Conservation (phyloP, 2,329 filamentous ascomycete genomes). For the Aspergillus sp. region DNA sequence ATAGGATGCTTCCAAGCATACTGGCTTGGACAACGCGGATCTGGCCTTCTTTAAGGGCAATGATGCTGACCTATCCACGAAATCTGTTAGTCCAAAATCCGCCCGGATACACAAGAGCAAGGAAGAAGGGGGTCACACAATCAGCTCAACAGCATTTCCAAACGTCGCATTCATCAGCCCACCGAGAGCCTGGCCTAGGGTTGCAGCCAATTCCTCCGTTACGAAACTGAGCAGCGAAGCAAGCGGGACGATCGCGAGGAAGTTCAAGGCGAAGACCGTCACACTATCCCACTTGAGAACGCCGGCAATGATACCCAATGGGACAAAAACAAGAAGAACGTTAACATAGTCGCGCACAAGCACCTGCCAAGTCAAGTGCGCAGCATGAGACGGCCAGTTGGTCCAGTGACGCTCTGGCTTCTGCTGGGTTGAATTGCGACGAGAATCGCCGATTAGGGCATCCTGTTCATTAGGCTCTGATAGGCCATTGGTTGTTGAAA, state of each 20-base stretch:
- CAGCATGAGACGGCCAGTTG: conserved; percentile 39
- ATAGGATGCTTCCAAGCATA: conserved; percentile 94
- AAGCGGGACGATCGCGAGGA: conserved; percentile 63
- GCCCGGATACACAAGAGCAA: neutral
- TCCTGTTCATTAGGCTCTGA: conserved; percentile 36
- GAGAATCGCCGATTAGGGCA: conserved; percentile 28
- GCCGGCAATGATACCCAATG: conserved; percentile 63
- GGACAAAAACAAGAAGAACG: conserved; percentile 64
- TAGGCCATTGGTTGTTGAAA: conserved; percentile 30
- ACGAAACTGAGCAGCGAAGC: conserved; percentile 64
- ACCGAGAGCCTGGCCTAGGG: conserved; percentile 62
- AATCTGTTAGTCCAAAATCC: neutral
- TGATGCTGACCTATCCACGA: conserved; percentile 73
- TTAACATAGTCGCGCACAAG: conserved; percentile 57
- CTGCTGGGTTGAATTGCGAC: conserved; percentile 26
- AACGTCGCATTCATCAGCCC: conserved; percentile 67
- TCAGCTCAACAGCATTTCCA: conserved; percentile 66
- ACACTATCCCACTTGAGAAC: conserved; percentile 58
- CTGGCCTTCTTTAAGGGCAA: conserved; percentile 80
- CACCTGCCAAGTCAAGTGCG: conserved; percentile 44
- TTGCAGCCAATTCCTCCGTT: conserved; percentile 62
- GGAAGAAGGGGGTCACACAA: conserved; percentile 65
- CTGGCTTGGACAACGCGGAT: conserved; percentile 97
- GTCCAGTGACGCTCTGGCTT: conserved; percentile 40
- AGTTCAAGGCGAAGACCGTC: conserved; percentile 62